Conservation (phyloP, 495 filamentous ascomycete genomes). For the Aspergillus avenaceus region DNA sequence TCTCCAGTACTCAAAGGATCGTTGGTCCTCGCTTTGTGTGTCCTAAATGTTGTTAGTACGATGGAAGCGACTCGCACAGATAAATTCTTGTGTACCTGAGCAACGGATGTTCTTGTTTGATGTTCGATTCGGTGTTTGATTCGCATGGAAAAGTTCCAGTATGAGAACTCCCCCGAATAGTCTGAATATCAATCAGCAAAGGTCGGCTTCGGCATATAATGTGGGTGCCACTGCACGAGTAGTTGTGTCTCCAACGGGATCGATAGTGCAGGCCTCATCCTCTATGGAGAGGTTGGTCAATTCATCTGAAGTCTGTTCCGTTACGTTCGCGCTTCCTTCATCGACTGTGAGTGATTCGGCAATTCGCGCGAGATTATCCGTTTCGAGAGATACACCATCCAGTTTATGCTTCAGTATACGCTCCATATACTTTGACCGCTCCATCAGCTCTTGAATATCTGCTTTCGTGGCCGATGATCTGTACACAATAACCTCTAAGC, state of each 20-base stretch:
- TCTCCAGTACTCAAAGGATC: conserved; percentile 21
- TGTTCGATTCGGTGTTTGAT: conserved; percentile 29
- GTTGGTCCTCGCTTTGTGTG: conserved; percentile 10
- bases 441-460: conserved; percentile 15
- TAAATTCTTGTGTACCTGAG: conserved; percentile 16
- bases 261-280: conserved; percentile 26
- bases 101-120: conserved; percentile 15
- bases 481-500: neutral
- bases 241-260: conserved; percentile 24
- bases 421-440: conserved; percentile 27
- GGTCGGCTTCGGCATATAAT: too few species aligned
- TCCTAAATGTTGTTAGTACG: neutral
- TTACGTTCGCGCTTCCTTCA: neutral
- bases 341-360: conserved; percentile 15
- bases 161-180: conserved; percentile 39
- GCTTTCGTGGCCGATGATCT: conserved; percentile 13
- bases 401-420: conserved; percentile 19
- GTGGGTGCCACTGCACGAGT: too few species aligned
- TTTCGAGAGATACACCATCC: conserved; percentile 19
- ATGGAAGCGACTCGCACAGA: neutral
- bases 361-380: conserved; percentile 15
- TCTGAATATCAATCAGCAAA: too few species aligned
- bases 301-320: conserved; percentile 17
- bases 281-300: conserved; percentile 18
- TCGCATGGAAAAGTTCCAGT: conserved; percentile 39